These are phyloP conservation scores for Marchantia polymorpha DNA, from an alignment of 225 moss, liverwort and hornwort species.

Conservation along the genomic window DNA sequence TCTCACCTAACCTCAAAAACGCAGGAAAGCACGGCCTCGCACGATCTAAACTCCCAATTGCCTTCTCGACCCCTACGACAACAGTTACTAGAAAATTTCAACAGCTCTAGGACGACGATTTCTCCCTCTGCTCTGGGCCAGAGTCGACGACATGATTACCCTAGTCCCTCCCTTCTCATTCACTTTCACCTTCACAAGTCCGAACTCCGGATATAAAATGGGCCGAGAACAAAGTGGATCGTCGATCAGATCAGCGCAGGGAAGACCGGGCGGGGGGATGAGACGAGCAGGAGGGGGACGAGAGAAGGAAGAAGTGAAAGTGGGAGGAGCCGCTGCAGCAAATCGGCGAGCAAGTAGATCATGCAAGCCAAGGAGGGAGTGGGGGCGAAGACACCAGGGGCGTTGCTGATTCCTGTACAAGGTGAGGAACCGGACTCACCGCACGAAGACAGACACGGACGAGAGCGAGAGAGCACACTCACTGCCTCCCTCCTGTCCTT, in stretches of 20 bases:
- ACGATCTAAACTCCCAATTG: constrained; percentile 7
- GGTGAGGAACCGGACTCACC: not conserved
- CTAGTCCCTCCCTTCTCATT: constrained; percentile 1
- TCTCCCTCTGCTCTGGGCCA: not conserved
- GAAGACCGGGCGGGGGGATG: not conserved
- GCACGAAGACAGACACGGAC: not conserved
- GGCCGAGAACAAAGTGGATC: not conserved
- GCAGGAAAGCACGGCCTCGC: not conserved
- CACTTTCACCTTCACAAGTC: not conserved
- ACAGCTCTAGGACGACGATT: not conserved
- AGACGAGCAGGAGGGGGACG: not conserved
- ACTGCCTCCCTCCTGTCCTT: too few species aligned
- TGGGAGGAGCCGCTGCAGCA: not conserved
- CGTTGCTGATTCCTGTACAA: not conserved
- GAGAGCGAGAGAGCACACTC: not conserved
- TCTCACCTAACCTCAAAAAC: not conserved
- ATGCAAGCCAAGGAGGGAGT: not conserved
- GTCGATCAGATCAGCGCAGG: not conserved
- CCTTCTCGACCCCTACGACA: not conserved
- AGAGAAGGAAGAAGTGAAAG: not conserved
- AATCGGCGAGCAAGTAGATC: not conserved
- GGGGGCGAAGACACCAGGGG: not conserved
- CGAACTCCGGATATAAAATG: not conserved
- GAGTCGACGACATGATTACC: not conserved
- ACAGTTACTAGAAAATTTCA: not conserved